Evolutionary conservation across 2,329 filamentous ascomycete genomes (phyloP).

Genomic region (Arthroderma sp.): DNA sequence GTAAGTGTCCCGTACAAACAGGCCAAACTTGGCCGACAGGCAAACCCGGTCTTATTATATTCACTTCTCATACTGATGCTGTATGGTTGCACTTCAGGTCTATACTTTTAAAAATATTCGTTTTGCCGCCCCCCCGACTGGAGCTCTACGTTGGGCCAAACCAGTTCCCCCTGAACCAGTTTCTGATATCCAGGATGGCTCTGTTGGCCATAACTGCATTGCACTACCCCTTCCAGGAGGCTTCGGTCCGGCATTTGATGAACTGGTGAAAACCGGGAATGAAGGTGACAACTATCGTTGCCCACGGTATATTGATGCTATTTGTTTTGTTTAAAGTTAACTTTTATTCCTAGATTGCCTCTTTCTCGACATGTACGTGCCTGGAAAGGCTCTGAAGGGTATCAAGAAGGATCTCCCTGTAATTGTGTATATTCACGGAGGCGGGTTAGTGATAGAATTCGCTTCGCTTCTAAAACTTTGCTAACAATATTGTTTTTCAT

Average conservation of each 20-base stretch:
- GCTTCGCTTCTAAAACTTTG: neutral
- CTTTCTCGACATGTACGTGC: conserved; percentile 39
- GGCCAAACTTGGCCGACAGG: too few relatives aligned
- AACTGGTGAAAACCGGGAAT: neutral
- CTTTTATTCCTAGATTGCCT: conserved; percentile 31
- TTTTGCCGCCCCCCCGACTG: conserved; percentile 32
- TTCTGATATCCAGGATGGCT: conserved; percentile 19
- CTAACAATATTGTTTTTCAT: neutral
- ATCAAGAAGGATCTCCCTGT: neutral
- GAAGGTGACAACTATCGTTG: neutral
- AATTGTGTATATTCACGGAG: conserved; percentile 1
- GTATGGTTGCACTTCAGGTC: conserved; percentile 11
- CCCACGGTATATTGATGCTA: too few relatives aligned
- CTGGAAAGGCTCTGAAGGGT: conserved; percentile 20
- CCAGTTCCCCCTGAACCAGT: conserved; percentile 25
- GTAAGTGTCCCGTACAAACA: conserved; percentile 7
- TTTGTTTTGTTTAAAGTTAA: too few relatives aligned
- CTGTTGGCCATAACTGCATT: conserved; percentile 20
- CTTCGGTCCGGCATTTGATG: neutral
- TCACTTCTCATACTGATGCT: neutral
- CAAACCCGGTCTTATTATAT: neutral
- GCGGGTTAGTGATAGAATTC: neutral
- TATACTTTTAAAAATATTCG: conserved; percentile 33
- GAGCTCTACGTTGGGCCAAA: conserved; percentile 29
- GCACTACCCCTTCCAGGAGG: conserved; percentile 19